Evolutionary conservation across 2,329 filamentous ascomycete species (phyloP).

Genomic region (Polytolypa hystricis): DNA sequence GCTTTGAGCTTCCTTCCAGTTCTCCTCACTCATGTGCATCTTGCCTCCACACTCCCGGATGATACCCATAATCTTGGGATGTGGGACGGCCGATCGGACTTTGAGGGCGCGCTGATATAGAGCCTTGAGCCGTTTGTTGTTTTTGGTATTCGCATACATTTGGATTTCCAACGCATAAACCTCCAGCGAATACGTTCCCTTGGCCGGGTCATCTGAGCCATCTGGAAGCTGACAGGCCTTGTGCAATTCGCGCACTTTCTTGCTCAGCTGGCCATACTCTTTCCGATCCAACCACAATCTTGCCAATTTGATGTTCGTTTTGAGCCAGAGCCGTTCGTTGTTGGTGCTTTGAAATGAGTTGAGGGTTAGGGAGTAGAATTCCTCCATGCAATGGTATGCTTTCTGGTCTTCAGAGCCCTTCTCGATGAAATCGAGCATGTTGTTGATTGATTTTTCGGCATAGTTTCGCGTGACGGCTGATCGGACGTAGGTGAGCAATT

Average conservation of each 20-base stretch:
- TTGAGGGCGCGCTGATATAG: constrained; percentile 85
- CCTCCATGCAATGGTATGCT: constrained; percentile 74
- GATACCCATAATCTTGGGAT: constrained; percentile 98
- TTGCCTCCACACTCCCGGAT: constrained; percentile 98
- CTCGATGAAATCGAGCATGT: constrained; percentile 96
- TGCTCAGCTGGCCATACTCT: constrained; percentile 68
- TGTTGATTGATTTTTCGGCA: constrained; percentile 98
- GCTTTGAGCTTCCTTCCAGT: constrained; percentile 93
- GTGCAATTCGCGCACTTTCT: constrained; percentile 81
- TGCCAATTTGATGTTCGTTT: constrained; percentile 95
- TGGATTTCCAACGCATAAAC: constrained; percentile 96
- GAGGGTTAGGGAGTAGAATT: constrained; percentile 88
- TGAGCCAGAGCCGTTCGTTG: constrained; percentile 93
- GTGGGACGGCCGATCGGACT: constrained; percentile 91
- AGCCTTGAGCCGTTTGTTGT: constrained; percentile 92
- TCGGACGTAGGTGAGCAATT: constrained; percentile 94
- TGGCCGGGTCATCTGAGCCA: constrained; percentile 72
- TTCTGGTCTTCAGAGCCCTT: constrained; percentile 68
- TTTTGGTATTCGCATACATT: constrained; percentile 93
- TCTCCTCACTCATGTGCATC: constrained; percentile 99
- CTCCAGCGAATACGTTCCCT: constrained; percentile 91
- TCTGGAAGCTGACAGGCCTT: constrained; percentile 78
- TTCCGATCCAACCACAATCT: constrained; percentile 85
- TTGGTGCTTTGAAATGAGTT: constrained; percentile 94
- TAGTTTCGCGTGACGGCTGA: constrained; percentile 95